phyloP scores from a whole-genome alignment of 2,329 filamentous ascomycete genomes.

The Talaromyces pinophilus region DNA sequence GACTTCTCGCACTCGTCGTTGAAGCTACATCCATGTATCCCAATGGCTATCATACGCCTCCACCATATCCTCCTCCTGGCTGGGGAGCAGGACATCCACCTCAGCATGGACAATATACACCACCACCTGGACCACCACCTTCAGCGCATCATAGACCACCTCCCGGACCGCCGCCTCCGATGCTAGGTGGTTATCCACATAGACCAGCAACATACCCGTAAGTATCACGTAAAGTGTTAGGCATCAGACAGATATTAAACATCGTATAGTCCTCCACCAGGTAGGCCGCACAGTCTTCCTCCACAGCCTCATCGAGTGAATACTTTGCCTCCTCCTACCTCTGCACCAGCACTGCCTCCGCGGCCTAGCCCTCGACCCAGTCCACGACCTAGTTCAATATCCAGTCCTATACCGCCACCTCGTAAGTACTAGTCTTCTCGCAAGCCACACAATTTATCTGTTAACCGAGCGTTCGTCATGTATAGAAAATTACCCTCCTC shows the following conservation, averaged over 20 bases:
- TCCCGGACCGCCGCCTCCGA: conserved; percentile 5
- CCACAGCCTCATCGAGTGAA: conserved; percentile 17
- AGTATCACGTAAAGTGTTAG: conserved; percentile 17
- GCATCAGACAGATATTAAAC: background rate
- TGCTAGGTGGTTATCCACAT: conserved; percentile 10
- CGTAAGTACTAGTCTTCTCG: conserved; percentile 4
- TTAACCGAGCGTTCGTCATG: conserved; percentile 6
- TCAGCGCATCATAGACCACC: conserved; percentile 13
- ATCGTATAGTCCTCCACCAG: conserved; percentile 7
- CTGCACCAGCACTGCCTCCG: conserved; percentile 19
- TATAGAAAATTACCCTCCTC: conserved; percentile 16
- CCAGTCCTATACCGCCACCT: conserved; percentile 7
- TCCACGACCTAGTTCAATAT: background rate
- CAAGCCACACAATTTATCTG: background rate
- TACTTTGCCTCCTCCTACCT: conserved; percentile 12
- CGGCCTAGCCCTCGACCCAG: conserved; percentile 17
- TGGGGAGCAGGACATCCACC: conserved; percentile 17
- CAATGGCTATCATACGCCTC: conserved; percentile 15
- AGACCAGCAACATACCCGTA: conserved; percentile 22
- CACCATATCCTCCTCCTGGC: conserved; percentile 18
- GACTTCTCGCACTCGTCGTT: background rate
- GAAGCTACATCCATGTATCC: conserved; percentile 13
- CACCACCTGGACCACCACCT: conserved; percentile 11
- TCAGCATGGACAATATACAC: conserved; percentile 13
- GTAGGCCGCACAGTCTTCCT: conserved; percentile 19